Evolutionary conservation across 805 yeast species (phyloP), one percentile per base, ranked within the genome.

Genomic region (Candida cerambycidarum): DNA sequence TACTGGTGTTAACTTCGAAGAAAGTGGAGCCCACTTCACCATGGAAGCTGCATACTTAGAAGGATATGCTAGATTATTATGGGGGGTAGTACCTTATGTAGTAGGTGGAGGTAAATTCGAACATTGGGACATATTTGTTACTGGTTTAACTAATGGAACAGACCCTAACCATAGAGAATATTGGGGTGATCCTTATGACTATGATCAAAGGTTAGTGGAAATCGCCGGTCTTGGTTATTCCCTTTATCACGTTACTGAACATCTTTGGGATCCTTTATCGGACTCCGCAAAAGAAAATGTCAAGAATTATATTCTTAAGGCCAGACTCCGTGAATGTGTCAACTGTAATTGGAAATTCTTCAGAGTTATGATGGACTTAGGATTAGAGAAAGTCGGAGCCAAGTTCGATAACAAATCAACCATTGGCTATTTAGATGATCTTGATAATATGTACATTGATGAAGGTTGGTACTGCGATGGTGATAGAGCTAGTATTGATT

Each of bases 381-480:
- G 61, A 3, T 53, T 61, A 9, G 45, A 53, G 14, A 51, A 44
- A 2, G 50, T 58, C 13, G 62, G 62, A 10, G 51, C 48, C 7
- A 23, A 40, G 13, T 25, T 38, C 37, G 50, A 54, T 31, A 48
- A 54, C 29, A 16, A 40, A 11, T 25, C 30, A 5, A 47, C 52
- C 13, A 48, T 53, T 11, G 46, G 42, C 5, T 47, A 54, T 19
- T 39, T 61, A 12, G 49, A 52, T 14, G 52, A 51, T n/a, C 23
- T 61, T 4, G 59, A 59, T 21, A 19, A 27, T 5, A 48, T 50
- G 38, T 58, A 61, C 38, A 27, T 61, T 14, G 47, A 42, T 8
- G 63, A 58, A 31, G 65, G 65, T 2, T 61, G 63, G 65, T 61
- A 59, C 42, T 50, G 57, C 13, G 65, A 61, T 49, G 65, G 65